These are phyloP conservation scores for Oemleria cerasiformis DNA, from an alignment of 306 rosid genomes.

Conservation along the genomic window DNA sequence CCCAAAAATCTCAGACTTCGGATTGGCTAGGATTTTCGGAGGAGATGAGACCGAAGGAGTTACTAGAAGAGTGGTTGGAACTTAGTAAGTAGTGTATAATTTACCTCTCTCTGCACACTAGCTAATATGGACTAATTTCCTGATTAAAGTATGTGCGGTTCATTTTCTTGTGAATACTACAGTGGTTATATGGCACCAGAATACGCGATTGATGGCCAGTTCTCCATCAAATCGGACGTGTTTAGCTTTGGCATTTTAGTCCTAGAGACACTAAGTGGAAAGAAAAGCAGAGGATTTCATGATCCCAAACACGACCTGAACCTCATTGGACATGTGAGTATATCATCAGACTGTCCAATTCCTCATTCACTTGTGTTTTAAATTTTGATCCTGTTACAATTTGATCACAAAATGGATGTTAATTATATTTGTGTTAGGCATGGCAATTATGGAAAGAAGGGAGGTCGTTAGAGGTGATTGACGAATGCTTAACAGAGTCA, in stretches of 20 bases:
- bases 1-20: constrained; percentile 44
- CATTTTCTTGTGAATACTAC: neutral
- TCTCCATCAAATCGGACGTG: constrained; percentile 44
- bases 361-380: neutral
- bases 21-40: constrained; percentile 40
- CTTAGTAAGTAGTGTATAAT: constrained; percentile 30
- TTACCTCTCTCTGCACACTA: neutral
- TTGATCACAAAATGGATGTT: neutral
- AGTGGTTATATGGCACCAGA: constrained; percentile 67
- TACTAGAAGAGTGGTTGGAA: constrained; percentile 41
- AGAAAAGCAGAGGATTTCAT: constrained; percentile 28
- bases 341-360: neutral
- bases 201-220: constrained; percentile 44
- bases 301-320: constrained; percentile 1
- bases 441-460: constrained; percentile 39
- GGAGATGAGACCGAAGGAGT: constrained; percentile 33
- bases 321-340: constrained; percentile 37
- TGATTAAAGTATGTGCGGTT: neutral
- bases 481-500: constrained; percentile 15
- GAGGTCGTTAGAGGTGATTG: constrained; percentile 20
- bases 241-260: constrained; percentile 35
- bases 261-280: constrained; percentile 33
- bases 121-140: neutral
- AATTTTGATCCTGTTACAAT: neutral
- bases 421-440: constrained; percentile 16